Evolutionary conservation across 257 asterid species (phyloP), one percentile per base, ranked within the genome.

Genomic region (Mitragyna speciosa): DNA sequence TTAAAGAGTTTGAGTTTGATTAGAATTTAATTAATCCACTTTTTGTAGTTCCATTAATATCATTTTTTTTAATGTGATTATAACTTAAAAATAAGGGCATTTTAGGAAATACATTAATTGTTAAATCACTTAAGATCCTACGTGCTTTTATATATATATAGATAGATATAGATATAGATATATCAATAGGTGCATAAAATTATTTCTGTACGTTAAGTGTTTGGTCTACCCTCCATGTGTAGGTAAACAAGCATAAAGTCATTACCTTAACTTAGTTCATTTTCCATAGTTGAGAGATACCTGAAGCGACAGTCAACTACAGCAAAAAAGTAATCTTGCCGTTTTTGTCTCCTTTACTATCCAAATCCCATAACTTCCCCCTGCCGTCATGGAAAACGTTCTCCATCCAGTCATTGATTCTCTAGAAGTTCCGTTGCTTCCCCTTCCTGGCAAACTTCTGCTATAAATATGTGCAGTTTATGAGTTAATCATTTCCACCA

Each of bases 241-340:
- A 12, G 81, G 81, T 76, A 70, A 81, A 41, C 36, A 10, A 81
- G 75, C 75, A 81, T 48, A 72, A 71, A 71, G 45, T 11, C 70
- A 56, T 19, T 28, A 68, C 31, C 70, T 51, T 58, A 47, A 64
- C 49, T 77, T 70, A 24, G 66, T 36, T 73, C 6, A 61, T 39
- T 22, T 56, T 76, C 70, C 61, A 17, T 6, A 77, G 85, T 82
- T 82, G 82, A 77, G 70, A 82, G 58, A 71, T 82, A 77, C 85
- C 85, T 49, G 77, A 82, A 72, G 85, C 72, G 77, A 76, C 63
- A 72, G 82, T 82, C 85, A 82, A 82, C 70, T 31, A 30, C 77
- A 49, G 41, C 71, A 56, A 56, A 22, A 22, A 6, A 0, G 28
- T 6, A 61, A 30, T 61, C 67, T 6, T 59, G 45, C 41, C 12